These are phyloP conservation scores for Ophiocordyceps sinensis DNA, from an alignment of 2,329 filamentous ascomycete genomes.

Conservation along the genomic window DNA sequence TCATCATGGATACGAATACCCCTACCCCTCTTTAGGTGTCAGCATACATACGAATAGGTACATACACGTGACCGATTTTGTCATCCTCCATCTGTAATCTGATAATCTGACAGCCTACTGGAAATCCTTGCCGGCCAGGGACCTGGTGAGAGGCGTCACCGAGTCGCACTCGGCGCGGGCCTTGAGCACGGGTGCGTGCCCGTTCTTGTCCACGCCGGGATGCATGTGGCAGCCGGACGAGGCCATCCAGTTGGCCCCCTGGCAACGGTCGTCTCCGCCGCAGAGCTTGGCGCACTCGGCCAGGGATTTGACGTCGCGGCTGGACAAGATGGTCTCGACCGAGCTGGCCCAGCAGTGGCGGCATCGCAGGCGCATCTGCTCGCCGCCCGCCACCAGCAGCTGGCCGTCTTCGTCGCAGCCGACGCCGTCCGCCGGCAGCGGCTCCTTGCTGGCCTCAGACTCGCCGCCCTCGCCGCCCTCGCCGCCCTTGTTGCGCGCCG, in stretches of 20 bases:
- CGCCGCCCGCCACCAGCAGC: not conserved
- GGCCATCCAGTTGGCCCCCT: conserved; percentile 3
- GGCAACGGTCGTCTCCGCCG: conserved; percentile 1
- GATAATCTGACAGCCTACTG: no score
- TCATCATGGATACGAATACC: no score
- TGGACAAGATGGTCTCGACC: not conserved
- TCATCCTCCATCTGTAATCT: no score
- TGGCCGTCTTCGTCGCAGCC: not conserved
- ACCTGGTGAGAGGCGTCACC: not conserved
- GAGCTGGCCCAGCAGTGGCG: conserved; percentile 2
- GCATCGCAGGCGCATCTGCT: conserved; percentile 1
- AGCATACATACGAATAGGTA: no score
- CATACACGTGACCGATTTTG: no score
- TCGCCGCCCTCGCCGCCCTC: no score
- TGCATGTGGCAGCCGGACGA: not conserved
- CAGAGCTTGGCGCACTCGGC: conserved; percentile 3
- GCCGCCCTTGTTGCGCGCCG: conserved; percentile 4
- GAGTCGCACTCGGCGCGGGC: not conserved
- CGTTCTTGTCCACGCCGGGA: not conserved
- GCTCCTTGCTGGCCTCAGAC: not conserved
- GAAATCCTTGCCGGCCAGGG: not conserved
- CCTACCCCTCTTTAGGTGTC: no score
- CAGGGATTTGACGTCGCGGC: not conserved
- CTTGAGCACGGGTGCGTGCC: not conserved
- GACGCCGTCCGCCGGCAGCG: not conserved